Base-by-base conservation (phyloP, 2,329 filamentous ascomycete genomes). In the Fusarium paranaense region DNA sequence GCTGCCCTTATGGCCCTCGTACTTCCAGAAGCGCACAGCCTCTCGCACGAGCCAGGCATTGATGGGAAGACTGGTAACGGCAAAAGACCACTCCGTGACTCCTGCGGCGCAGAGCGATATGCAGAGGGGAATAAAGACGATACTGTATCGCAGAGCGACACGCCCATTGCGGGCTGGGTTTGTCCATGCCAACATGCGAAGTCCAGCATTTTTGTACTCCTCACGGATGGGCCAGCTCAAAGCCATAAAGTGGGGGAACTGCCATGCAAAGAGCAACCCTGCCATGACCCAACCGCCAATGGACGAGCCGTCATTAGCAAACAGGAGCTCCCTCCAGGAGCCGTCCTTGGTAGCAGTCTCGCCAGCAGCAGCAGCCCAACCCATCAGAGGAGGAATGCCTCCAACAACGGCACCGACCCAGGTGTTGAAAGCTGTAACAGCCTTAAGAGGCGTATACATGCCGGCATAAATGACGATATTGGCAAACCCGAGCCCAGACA, bases 241-340 rank as follows among this genome's bases (percentile, higher is more conserved):
- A 1, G 95, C 93, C 88, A 98, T 98, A 86, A 99, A 99, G 84
- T 99, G 97, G 4, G 97, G 95, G 80, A 99, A 98, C 81, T 99
- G 96, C 97, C 97, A 99, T 14, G 95, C 93, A 76, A 98, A 97
- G 6, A 99, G 86, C 8, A 98, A 85, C 0, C 89, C 91, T 1
- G 94, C 96, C 16, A 98, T 86, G 1, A 98, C 85, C 97, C 97
- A 99, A 5, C 96, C 97, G 6, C 97, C 97, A 13, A 91, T 84
- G 30, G 82, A 90, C 79, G 81, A 92, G 81, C 78, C 94, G 75
- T 90, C 89, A 14, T 80, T 78, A 1, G 88, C 92, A 66, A 97
- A 90, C 0, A 97, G 86, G 42, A 97, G 88, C 80, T 97, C 94
- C 58, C 89, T 87, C 92, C 93, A 97, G 13, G 90, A 92, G 33